Base-by-base conservation (phyloP, 2,329 filamentous ascomycete genomes). In the Diaporthe velutina region DNA sequence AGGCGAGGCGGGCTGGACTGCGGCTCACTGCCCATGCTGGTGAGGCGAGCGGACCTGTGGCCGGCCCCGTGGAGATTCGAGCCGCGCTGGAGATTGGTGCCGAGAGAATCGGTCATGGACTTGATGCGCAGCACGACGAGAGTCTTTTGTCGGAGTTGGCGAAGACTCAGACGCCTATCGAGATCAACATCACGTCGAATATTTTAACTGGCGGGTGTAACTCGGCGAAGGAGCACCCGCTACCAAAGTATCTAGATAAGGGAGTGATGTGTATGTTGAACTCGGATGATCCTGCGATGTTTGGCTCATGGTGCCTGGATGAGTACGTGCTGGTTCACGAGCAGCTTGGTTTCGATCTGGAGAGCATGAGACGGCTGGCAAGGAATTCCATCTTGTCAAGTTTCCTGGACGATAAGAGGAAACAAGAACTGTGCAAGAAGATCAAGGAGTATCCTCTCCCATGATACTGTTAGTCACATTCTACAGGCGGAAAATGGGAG, bases 261-360 rank as follows among this genome's bases (percentile, higher is more conserved):
- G 74, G 74, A 3, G 13, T 77, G 8, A 19, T 74, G 7, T 77
- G 72, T 48, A 73, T 40, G 2, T 9, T 77, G 28, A 75, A 74
- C 45, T 77, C 75, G 35, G 76, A 77, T 50, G 73, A 75, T 22
- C 75, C 76, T 48, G 60, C 76, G 45, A 77, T 77, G 76, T 77
- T 77, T 64, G 60, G 74, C 4, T 73, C 75, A 7, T 52, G 71
- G 54, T 77, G 74, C 42, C 30, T 77, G 54, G 75, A 77, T 19
- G 75, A 77, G 40, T 77, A 77, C 30, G 72, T 77, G 9, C 64
- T 77, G 28, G 70, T 67, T 17, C 64, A 73, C 12, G 74, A 77
- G 35, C 61, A 35, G 19, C 73, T 77, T 30, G 68, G 70, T 7
- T 35, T 77, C 22, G 57, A 42, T n/a, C 19, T 76, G n/a, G 57